These are phyloP conservation scores for Trypanosoma platydactyli DNA, from an alignment of 208 protist genomes.

Conservation along the genomic window DNA sequence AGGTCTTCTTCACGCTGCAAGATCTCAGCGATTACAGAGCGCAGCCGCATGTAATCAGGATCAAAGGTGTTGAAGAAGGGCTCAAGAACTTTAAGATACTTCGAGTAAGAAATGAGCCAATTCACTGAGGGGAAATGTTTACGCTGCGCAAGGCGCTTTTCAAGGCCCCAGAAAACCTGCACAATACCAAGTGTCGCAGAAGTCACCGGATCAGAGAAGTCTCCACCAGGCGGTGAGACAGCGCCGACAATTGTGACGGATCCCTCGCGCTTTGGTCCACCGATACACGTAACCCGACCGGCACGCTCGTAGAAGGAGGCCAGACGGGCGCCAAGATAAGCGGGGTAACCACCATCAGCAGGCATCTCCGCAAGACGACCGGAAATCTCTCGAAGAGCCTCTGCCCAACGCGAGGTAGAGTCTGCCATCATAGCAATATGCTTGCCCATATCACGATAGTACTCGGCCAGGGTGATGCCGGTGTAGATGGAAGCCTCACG, in stretches of 20 bases:
- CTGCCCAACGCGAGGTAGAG: constrained; percentile 99
- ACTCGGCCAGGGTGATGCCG: constrained; percentile 99
- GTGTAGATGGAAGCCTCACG: constrained; percentile 99
- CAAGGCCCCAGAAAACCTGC: constrained; percentile 99
- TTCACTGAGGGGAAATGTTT: constrained; percentile 99
- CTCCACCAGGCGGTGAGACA: constrained; percentile 99
- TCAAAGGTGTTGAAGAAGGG: constrained; percentile 97
- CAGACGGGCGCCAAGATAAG: constrained; percentile 99
- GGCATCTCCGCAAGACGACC: constrained; percentile 99
- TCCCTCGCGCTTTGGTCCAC: constrained; percentile 95
- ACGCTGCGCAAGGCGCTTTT: constrained; percentile 99
- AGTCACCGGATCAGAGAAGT: constrained; percentile 99
- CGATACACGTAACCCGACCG: constrained; percentile 95
- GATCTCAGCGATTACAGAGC: constrained; percentile 94
- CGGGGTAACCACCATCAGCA: constrained; percentile 99
- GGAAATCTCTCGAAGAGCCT: constrained; percentile 99
- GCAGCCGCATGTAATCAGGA: constrained; percentile 94
- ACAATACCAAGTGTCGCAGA: constrained; percentile 99
- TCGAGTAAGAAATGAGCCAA: constrained; percentile 99
- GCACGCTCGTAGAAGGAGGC: constrained; percentile 99
- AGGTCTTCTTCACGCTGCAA: constrained; percentile 99
- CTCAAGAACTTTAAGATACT: constrained; percentile 98
- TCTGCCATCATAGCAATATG: constrained; percentile 99
- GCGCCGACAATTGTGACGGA: constrained; percentile 99
- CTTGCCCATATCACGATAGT: constrained; percentile 99